A percentile compares a stretch with the other conserved stretches of the same genome.
These are phyloP conservation scores for Dunaliella primolecta DNA, from an alignment of 139 green algal genomes.

Conservation along the genomic window DNA sequence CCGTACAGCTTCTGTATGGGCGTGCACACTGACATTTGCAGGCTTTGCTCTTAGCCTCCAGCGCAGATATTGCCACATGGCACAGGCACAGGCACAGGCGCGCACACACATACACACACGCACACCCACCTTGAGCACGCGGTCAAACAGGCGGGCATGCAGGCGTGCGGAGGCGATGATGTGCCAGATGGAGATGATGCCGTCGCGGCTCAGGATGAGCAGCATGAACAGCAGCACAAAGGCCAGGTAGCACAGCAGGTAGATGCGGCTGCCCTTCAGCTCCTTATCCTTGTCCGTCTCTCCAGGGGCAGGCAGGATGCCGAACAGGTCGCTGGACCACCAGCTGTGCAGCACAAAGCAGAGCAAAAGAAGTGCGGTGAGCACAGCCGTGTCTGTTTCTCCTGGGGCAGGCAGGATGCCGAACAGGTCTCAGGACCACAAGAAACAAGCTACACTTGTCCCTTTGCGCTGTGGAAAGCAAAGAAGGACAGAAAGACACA, in stretches of 20 bases:
- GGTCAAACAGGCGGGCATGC: constrained; percentile 50
- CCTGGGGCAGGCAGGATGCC: background rate
- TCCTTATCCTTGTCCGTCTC: background rate
- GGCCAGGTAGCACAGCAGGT: constrained; percentile 12
- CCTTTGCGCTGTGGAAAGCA: no score
- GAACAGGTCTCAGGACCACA: background rate
- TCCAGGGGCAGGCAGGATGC: background rate
- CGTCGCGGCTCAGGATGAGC: constrained; percentile 50
- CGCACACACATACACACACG: background rate
- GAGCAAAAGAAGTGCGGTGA: no score
- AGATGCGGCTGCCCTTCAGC: background rate
- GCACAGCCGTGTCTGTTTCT: background rate
- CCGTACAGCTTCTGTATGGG: no score
- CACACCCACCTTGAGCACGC: constrained; percentile 39
- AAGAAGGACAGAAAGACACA: no score
- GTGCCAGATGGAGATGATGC: constrained; percentile 43
- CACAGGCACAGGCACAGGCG: background rate
- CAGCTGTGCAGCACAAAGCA: no score
- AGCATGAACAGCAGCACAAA: constrained; percentile 49
- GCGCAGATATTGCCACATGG: no score
- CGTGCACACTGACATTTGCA: no score
- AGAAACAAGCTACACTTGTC: no score
- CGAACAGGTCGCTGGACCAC: background rate
- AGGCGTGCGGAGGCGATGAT: constrained; percentile 36
- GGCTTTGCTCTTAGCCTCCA: no score